Percentiles rank a stretch among this genome's conserved stretches.
phyloP scores from a whole-genome alignment of 2,329 filamentous ascomycete species.

The Penicillium sp. region DNA sequence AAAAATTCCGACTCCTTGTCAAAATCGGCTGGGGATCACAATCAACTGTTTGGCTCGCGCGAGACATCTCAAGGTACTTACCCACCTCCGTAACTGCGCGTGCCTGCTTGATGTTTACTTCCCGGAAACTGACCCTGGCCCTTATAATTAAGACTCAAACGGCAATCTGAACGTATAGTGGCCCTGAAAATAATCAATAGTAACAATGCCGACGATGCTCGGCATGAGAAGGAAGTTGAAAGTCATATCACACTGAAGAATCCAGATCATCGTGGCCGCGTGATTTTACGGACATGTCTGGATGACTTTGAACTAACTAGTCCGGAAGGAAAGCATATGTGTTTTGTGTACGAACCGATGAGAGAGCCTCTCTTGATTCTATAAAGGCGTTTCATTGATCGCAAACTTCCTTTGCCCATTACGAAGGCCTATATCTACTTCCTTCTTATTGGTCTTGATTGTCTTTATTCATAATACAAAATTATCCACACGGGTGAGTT shows the following conservation, averaged over 20 bases:
- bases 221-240: conserved; percentile 29
- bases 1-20: conserved; percentile 38
- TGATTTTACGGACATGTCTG: conserved; percentile 20
- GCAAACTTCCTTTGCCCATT: conserved; percentile 28
- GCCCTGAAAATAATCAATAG: conserved; percentile 29
- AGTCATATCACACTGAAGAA: conserved; percentile 29
- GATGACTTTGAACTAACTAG: conserved; percentile 24
- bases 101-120: not conserved
- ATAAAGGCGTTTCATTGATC: conserved; percentile 26
- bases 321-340: conserved; percentile 31
- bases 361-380: conserved; percentile 37
- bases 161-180: conserved; percentile 18
- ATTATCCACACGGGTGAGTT: too few relatives aligned
- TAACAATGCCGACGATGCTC: not conserved
- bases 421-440: conserved; percentile 35
- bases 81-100: too few relatives aligned
- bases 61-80: conserved; percentile 22
- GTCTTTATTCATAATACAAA: conserved; percentile 41
- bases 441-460: conserved; percentile 43
- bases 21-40: conserved; percentile 46
- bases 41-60: conserved; percentile 49
- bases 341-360: conserved; percentile 38
- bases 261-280: conserved; percentile 23
- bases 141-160: conserved; percentile 6
- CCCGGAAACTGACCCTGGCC: not conserved